Base-by-base conservation (phyloP, 2,329 filamentous ascomycete species). In the Alternaria sp. region DNA sequence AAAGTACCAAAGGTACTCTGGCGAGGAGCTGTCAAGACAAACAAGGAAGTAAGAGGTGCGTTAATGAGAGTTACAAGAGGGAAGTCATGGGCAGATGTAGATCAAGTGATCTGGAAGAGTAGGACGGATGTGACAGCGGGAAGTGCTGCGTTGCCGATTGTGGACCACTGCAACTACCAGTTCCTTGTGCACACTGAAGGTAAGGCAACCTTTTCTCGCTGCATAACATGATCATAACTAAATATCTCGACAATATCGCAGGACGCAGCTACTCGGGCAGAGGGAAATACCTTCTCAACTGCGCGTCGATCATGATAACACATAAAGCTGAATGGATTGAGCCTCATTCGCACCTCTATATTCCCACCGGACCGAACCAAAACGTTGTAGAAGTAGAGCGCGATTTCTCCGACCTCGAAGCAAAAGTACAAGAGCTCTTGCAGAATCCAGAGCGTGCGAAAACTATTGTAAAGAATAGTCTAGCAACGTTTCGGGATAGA, bases 211-310 rank as follows among this genome's bases (percentile, higher is more conserved):
- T n/a, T 50, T 36, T 16, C 18, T 41, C 27, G 5, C 5, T 40
- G 5, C 16, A 18, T 18, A 32, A 9, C 6, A 18, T 16, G 18
- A 45, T 14, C 4, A 32, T 16, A 18, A 51, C 44, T 44, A 20
- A 54, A 30, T 20, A 45, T 45, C 6, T 48, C 10, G 32, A 43
- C 3, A 22, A 11, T 5, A 16, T 53, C 22, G 3, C 36, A 68
- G 63, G 64, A 27, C 59, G 63, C 8, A 65, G 61, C 53, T 85
- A 84, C 72, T 85, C 83, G 4, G 83, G 83, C 1, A 78, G 81
- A 3, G 78, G 82, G 16, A 85, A 85, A 66, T 85, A 85, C 60
- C 74, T 84, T 2, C 79, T 84, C 32, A 83, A 82, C 63, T 85
- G 83, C 68, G 57, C 52, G n/a, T 70, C 66, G 16, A 55, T 71